Base-by-base conservation (phyloP, 2,329 filamentous ascomycete genomes). In the Aspergillus sp. region DNA sequence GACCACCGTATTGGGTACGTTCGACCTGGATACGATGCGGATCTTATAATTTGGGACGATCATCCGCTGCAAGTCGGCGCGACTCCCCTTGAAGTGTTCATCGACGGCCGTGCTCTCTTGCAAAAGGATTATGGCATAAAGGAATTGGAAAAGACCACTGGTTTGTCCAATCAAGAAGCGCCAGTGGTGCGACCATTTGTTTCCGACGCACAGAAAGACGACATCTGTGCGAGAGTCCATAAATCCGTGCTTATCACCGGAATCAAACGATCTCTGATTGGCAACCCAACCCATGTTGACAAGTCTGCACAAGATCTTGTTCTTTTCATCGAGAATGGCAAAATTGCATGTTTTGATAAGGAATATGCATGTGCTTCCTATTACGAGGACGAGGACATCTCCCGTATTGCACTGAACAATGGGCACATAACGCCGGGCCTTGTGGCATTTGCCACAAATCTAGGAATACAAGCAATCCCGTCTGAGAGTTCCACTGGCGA, bases 1-100 rank as follows among this genome's bases (percentile, higher is more conserved):
- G 83, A 81, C 10, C 71, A 86, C 61, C 80, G 85, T 3, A 73
- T 88, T 6, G 86, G 86, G 55, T 87, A 87, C 68, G 72, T 87
- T 56, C 87, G 86, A 75, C 78, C 83, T 3, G 85, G 86, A 0
- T 87, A 82, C 52, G 85, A 87, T 60, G 85, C 84, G 49, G 85
- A 88, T n/a, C 36, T 42, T 1, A 16, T 42, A 12, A 42, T 42
- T 14, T 42, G 36, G 36, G 36, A 42, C 16, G 36, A 42, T 42
- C 36, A 42, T n/a, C 36, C 36, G 5, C 5, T 42, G 5, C 14
- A 42, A n/a, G 36, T 42, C 14, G 36, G 36, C 16, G 36, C 36
- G 5, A 42, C 36, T 42, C 36, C 36, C 5, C 14, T 42, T n/a
- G 36, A 42, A n/a, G 36, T 42, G 16, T 42, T 42, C 36, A n/a